Evolutionary conservation across 139 green algal genomes (phyloP), one percentile per base, ranked within the genome.

Genomic region (Tetraselmis chui): DNA sequence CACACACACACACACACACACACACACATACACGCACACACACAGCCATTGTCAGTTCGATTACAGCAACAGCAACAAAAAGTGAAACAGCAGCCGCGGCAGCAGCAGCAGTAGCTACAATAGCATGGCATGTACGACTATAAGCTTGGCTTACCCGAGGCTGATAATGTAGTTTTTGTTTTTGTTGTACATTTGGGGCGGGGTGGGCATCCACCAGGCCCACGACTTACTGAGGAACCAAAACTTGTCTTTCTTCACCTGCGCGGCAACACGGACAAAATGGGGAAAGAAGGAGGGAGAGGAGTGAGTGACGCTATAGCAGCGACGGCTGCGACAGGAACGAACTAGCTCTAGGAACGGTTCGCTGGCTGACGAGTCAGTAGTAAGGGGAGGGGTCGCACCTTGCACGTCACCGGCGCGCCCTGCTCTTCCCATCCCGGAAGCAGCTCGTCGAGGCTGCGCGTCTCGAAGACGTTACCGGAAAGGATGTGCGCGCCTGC

Each of bases 391-490:
- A 29, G 76, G n/a, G 29, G 11, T 28, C 2, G 26, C 74, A 77
- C 74, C 74, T 77, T 77, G 26, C 74, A 77, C 23, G 5, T 31
- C 23, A 28, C 18, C 5, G 74, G 74, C 74, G 74, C 74, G n/a
- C 74, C 74, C n/a, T 93, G 77, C 0, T 92, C 84, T 67, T 89
- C 91, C 94, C 95, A 98, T 29, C 89, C 86, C 0, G 94, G 94
- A 5, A 98, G 80, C 78, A 98, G 91, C 84, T 98, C 95, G 76
- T 97, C 87, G 59, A 98, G 80, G 0, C 94, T 92, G 0, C 83
- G 76, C 0, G 95, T 86, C 84, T 98, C 92, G 76, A 98, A 86
- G 26, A 98, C 94, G 84, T 95, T 95, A 59, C 95, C 95, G 23
- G 90, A 95, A 67, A 98, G 81, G 59, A 94, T 95, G 87, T 98